Evolutionary conservation across 2,329 filamentous ascomycete species (phyloP).

Genomic region (Rutstroemia sp.): DNA sequence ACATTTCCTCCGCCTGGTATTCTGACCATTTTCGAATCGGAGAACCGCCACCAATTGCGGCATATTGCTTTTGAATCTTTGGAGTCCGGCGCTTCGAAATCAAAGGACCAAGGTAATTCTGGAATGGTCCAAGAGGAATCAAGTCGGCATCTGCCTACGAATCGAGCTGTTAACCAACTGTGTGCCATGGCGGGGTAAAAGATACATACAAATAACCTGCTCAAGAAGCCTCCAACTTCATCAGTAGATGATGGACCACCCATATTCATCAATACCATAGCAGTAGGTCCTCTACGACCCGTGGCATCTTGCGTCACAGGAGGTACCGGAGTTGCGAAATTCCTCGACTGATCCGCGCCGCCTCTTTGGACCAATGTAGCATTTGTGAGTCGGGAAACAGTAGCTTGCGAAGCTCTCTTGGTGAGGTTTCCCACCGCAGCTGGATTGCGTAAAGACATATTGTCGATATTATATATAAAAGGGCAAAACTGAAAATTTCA

Average conservation of each 20-base stretch:
- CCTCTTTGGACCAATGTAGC: slow-evolving; percentile 32
- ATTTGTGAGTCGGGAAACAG: slow-evolving; percentile 23
- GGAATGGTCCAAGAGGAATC: slow-evolving; percentile 88
- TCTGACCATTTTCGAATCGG: slow-evolving; percentile 98
- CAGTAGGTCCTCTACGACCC: slow-evolving; percentile 72
- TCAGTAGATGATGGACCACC: slow-evolving; percentile 82
- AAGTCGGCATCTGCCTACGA: slow-evolving; percentile 79
- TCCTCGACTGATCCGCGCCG: slow-evolving; percentile 32
- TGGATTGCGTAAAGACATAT: slow-evolving; percentile 36
- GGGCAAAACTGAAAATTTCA: background rate
- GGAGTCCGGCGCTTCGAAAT: slow-evolving; percentile 83
- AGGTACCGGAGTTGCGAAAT: slow-evolving; percentile 56
- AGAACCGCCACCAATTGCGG: slow-evolving; percentile 92
- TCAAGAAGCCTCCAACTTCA: slow-evolving; percentile 86
- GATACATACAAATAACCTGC: slow-evolving; percentile 74
- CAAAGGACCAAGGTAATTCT: slow-evolving; percentile 82
- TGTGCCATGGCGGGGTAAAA: slow-evolving; percentile 1
- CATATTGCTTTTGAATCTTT: slow-evolving; percentile 94
- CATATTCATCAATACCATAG: slow-evolving; percentile 99
- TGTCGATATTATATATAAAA: background rate
- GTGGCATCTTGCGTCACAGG: slow-evolving; percentile 74
- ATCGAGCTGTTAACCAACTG: slow-evolving; percentile 9
- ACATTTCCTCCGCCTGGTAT: slow-evolving; percentile 90
- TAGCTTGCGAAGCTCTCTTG: slow-evolving; percentile 24
- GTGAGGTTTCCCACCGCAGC: slow-evolving; percentile 22